Percentiles rank a stretch among this genome's conserved stretches.
Conservation (phyloP, 2,329 filamentous ascomycete species). For the Fusarium humuli region DNA sequence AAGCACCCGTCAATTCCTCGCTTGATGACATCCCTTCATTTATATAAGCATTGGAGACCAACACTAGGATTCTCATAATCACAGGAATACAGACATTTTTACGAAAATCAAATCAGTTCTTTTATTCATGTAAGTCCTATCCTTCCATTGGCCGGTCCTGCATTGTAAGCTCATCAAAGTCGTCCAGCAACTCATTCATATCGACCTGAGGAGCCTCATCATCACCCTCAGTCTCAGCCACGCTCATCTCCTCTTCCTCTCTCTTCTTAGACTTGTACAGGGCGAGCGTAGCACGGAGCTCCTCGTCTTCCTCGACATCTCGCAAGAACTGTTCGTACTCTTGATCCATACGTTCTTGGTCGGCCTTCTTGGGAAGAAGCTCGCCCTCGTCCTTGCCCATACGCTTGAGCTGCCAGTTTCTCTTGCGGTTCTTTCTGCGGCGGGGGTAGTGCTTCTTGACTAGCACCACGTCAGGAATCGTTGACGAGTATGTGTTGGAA, state of each 20-base stretch:
- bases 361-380: conserved; percentile 84
- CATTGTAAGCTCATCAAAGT: conserved; percentile 83
- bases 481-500: conserved; percentile 78
- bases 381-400: conserved; percentile 93
- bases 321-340: conserved; percentile 98
- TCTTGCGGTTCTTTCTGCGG: conserved; percentile 81
- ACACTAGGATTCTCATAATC: neutral
- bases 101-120: conserved; percentile 36
- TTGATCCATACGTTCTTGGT: conserved; percentile 87
- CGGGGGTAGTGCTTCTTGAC: conserved; percentile 97
- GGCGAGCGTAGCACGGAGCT: conserved; percentile 84
- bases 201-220: conserved; percentile 76
- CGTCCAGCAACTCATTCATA: conserved; percentile 87
- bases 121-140: conserved; percentile 41
- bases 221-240: conserved; percentile 73
- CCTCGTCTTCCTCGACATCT: conserved; percentile 95
- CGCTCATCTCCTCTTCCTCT: conserved; percentile 72
- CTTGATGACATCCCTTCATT: conserved; percentile 55
- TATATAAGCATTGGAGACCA: conserved; percentile 41
- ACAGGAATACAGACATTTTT: neutral
- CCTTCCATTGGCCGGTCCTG: conserved; percentile 53
- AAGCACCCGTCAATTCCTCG: conserved; percentile 22
- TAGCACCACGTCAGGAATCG: conserved; percentile 90
- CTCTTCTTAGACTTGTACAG: conserved; percentile 79
- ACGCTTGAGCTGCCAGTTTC: conserved; percentile 95